Evolutionary conservation across 2,329 filamentous ascomycete genomes (phyloP).

Genomic region (Fusarium burgessii): DNA sequence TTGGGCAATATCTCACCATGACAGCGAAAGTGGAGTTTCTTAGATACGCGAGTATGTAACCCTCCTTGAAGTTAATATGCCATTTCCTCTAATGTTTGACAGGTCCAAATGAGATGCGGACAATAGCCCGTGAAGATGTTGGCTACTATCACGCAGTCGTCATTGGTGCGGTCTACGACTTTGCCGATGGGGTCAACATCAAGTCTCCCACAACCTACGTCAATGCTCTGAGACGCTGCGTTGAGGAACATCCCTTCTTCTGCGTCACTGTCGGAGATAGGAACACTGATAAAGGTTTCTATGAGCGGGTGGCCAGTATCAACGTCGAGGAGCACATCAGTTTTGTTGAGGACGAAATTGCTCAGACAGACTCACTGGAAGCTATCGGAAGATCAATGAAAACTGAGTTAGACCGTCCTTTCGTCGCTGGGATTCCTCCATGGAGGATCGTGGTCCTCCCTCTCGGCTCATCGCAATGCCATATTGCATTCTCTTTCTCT

Average conservation of each 20-base stretch:
- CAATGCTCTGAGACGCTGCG: conserved; percentile 29
- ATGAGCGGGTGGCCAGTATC: conserved; percentile 32
- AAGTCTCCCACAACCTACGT: conserved; percentile 26
- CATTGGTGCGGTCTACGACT: conserved; percentile 39
- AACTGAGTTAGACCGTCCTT: conserved; percentile 34
- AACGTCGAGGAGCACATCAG: conserved; percentile 37
- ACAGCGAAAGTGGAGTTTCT: conserved; percentile 22
- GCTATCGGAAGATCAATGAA: conserved; percentile 25
- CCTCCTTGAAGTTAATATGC: too few species aligned
- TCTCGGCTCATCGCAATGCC: conserved; percentile 15
- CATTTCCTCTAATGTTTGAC: not conserved
- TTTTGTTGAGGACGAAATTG: conserved; percentile 1
- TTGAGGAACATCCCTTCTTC: conserved; percentile 39
- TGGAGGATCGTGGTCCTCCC: conserved; percentile 43
- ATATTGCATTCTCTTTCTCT: conserved; percentile 41
- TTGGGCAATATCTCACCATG: conserved; percentile 14
- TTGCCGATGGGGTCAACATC: conserved; percentile 1
- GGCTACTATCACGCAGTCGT: conserved; percentile 42
- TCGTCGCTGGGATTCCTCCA: conserved; percentile 29
- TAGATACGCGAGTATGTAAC: conserved; percentile 31
- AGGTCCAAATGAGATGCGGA: conserved; percentile 44
- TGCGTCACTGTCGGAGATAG: conserved; percentile 35
- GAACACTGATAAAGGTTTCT: conserved; percentile 40
- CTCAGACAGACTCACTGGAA: not conserved
- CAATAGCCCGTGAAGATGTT: conserved; percentile 37